phyloP scores from a whole-genome alignment of 139 green algal species.

The Chlamydomonas incerta region DNA sequence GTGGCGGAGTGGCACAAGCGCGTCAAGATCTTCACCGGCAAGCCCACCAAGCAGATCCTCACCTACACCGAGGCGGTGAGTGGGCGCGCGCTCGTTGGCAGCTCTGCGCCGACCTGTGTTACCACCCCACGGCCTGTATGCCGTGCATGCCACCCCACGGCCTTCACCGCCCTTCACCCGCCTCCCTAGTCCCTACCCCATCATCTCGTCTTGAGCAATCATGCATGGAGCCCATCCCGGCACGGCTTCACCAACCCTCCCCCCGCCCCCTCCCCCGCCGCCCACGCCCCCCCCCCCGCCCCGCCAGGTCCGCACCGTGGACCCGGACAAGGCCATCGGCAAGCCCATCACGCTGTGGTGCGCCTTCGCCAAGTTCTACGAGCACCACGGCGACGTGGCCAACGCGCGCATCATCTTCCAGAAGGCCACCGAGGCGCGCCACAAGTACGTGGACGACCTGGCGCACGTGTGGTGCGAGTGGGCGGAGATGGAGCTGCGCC shows the following conservation, averaged over 20 bases:
- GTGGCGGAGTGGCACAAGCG: slow-evolving; percentile 88
- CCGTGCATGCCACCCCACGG: too few species aligned
- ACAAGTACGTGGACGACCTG: slow-evolving; percentile 96
- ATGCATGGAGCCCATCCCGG: too few species aligned
- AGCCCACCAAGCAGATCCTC: slow-evolving; percentile 91
- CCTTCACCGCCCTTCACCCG: too few species aligned
- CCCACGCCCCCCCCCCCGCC: slow-evolving; percentile 73
- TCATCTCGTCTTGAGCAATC: neutral
- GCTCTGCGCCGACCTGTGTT: too few species aligned
- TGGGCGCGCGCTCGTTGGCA: too few species aligned
- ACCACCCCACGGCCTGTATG: too few species aligned
- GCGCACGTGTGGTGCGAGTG: slow-evolving; percentile 95
- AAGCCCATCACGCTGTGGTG: slow-evolving; percentile 91
- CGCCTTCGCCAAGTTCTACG: slow-evolving; percentile 97
- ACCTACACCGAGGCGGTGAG: slow-evolving; percentile 94
- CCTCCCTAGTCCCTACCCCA: neutral
- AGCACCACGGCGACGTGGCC: slow-evolving; percentile 90
- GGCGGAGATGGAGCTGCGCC: slow-evolving; percentile 97
- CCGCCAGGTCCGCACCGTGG: slow-evolving; percentile 88
- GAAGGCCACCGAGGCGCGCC: slow-evolving; percentile 83
- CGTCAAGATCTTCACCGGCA: slow-evolving; percentile 91
- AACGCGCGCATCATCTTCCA: slow-evolving; percentile 95
- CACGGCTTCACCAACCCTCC: too few species aligned
- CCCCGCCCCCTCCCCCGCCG: neutral
- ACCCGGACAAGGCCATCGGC: slow-evolving; percentile 84